phyloP scores from a whole-genome alignment of 371 early-diverging fungal species.

The Apophysomyces ossiformis region DNA sequence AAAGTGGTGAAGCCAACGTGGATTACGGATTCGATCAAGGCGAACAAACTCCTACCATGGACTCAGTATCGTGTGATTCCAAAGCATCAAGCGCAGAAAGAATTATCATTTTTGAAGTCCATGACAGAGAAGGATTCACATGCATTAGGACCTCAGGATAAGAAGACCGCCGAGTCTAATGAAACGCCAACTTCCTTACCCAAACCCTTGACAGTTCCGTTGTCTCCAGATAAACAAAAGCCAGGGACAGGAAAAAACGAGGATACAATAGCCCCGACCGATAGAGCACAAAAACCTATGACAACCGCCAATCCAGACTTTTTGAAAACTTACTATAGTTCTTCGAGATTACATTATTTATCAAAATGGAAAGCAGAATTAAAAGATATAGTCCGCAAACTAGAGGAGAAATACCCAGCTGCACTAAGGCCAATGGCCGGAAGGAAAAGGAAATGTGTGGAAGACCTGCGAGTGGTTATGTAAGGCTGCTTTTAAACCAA shows the following conservation, averaged over 20 bases:
- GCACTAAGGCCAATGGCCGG: slow-evolving; percentile 4
- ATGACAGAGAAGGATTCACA: background rate
- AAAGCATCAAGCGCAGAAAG: slow-evolving; percentile 25
- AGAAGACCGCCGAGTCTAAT: background rate
- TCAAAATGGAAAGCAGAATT: slow-evolving; percentile 85
- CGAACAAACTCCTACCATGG: slow-evolving; percentile 67
- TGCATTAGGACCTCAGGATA: background rate
- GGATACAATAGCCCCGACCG: slow-evolving; percentile 25
- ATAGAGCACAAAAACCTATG: slow-evolving; percentile 32
- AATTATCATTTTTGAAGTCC: slow-evolving; percentile 24
- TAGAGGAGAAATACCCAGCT: slow-evolving; percentile 30
- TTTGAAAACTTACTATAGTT: slow-evolving; percentile 74
- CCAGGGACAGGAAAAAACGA: slow-evolving; percentile 12
- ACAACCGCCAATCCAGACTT: slow-evolving; percentile 64
- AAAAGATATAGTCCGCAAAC: slow-evolving; percentile 54
- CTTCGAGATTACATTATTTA: slow-evolving; percentile 83
- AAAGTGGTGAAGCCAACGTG: slow-evolving; percentile 82
- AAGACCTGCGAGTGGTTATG: slow-evolving; percentile 35
- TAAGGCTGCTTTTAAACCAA: slow-evolving; percentile 14
- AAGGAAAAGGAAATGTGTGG: slow-evolving; percentile 10
- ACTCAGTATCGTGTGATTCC: slow-evolving; percentile 51
- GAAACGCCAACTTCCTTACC: background rate
- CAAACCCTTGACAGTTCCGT: background rate
- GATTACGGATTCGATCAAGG: slow-evolving; percentile 73
- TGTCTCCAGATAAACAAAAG: background rate